Conservation (phyloP, 768 basidiomycete species). For the Suillus variegatus region DNA sequence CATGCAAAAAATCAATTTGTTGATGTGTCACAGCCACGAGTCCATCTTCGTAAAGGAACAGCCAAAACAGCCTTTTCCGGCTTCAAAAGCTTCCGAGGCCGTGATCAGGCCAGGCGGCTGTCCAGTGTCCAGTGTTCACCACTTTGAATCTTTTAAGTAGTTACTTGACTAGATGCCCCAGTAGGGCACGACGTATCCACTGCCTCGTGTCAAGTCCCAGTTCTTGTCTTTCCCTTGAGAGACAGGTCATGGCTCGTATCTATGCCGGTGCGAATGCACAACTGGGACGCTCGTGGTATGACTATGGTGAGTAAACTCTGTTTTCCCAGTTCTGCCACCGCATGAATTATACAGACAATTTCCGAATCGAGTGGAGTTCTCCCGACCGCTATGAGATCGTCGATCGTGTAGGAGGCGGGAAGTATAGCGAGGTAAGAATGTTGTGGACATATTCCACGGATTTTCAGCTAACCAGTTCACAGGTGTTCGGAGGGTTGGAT, state of each 20-base stretch:
- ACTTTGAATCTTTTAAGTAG: constrained; percentile 17
- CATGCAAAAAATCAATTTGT: neutral
- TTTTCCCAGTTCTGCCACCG: neutral
- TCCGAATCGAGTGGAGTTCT: constrained; percentile 62
- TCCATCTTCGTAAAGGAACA: too few species aligned
- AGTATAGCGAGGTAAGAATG: constrained; percentile 59
- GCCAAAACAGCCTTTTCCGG: constrained; percentile 3
- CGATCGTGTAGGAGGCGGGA: constrained; percentile 62
- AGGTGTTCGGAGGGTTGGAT: constrained; percentile 65
- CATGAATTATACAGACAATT: constrained; percentile 45
- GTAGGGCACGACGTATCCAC: constrained; percentile 19
- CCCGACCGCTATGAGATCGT: constrained; percentile 70
- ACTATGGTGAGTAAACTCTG: constrained; percentile 49
- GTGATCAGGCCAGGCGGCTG: constrained; percentile 8
- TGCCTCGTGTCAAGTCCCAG: constrained; percentile 18
- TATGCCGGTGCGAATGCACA: constrained; percentile 60
- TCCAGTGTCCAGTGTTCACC: constrained; percentile 23
- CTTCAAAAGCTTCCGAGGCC: neutral
- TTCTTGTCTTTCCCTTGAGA: constrained; percentile 17
- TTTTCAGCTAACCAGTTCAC: neutral
- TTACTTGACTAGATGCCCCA: constrained; percentile 24
- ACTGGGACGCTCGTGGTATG: constrained; percentile 61
- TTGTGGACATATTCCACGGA: neutral
- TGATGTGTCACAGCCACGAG: neutral
- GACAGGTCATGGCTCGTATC: constrained; percentile 45